These are phyloP conservation scores for Penicillium mononematosum DNA, from an alignment of 495 filamentous ascomycete genomes.

Conservation along the genomic window DNA sequence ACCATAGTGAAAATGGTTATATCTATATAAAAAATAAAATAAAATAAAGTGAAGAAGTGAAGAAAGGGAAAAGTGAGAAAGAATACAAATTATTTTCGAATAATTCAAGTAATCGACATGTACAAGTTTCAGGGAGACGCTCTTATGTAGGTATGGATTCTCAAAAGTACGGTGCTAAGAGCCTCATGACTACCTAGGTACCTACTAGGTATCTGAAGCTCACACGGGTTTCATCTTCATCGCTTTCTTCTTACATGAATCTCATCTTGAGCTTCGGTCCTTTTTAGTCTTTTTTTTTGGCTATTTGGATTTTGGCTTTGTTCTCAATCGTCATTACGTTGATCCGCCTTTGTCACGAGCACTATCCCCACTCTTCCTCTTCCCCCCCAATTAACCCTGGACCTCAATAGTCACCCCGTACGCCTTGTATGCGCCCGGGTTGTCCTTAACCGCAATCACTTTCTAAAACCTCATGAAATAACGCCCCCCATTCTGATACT, in stretches of 20 bases:
- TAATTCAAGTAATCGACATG: not conserved
- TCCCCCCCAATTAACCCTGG: constrained; percentile 6
- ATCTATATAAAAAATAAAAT: not conserved
- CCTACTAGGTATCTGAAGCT: not conserved
- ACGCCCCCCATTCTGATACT: not conserved
- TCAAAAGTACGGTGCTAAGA: not conserved
- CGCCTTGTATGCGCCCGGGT: constrained; percentile 4
- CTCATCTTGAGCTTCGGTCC: not conserved
- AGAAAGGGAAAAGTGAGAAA: not conserved
- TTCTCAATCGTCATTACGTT: constrained; percentile 8
- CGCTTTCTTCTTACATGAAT: not conserved
- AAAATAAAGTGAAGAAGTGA: not conserved
- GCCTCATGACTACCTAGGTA: not conserved
- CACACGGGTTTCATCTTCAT: not conserved
- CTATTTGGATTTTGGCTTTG: not conserved
- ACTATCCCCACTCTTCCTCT: constrained; percentile 13
- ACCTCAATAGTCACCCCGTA: constrained; percentile 4
- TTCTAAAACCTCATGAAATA: constrained; percentile 1
- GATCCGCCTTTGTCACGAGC: constrained; percentile 14
- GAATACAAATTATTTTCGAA: not conserved
- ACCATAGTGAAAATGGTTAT: constrained; percentile 9
- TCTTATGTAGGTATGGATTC: not conserved
- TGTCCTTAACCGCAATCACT: constrained; percentile 3
- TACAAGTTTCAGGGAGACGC: not conserved
- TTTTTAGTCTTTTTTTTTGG: not conserved